Conservation (phyloP, 1,284 basidiomycete genomes). For the Polyporus tsugae region DNA sequence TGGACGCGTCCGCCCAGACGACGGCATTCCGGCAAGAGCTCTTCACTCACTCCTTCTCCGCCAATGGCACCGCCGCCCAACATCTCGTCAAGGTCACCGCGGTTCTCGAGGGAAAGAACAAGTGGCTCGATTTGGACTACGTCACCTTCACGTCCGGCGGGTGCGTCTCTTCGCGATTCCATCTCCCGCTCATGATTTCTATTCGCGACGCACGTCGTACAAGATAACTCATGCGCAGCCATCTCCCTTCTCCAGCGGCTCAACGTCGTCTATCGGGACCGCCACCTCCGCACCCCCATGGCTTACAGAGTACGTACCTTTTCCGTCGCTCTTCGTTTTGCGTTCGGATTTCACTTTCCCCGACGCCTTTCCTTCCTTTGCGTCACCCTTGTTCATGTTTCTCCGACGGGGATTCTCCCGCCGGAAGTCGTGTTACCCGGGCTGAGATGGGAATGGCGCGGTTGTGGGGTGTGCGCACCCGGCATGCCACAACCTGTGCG, state of each 20-base stretch:
- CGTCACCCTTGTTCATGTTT: background rate
- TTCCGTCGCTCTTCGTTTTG: background rate
- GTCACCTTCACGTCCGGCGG: conserved; percentile 35
- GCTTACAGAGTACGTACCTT: conserved; percentile 21
- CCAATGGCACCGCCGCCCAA: conserved; percentile 9
- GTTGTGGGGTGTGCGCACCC: background rate
- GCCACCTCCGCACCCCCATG: conserved; percentile 30
- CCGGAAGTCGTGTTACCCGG: background rate
- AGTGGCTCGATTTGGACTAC: conserved; percentile 43
- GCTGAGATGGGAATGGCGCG: background rate
- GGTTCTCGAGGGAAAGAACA: conserved; percentile 21
- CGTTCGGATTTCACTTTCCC: background rate
- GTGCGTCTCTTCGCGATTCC: conserved; percentile 25
- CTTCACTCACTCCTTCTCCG: conserved; percentile 34
- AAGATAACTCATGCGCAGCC: background rate
- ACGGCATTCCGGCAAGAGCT: conserved; percentile 38
- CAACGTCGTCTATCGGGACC: conserved; percentile 16
- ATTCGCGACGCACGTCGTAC: conserved; percentile 3
- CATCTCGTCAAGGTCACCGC: conserved; percentile 37
- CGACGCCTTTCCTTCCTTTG: background rate
- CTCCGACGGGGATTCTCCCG: conserved; percentile 5
- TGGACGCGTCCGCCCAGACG: conserved; percentile 32
- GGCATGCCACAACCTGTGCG: background rate
- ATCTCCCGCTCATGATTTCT: background rate
- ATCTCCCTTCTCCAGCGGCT: conserved; percentile 3